Base-by-base conservation (phyloP, 805 yeast genomes). In the Teunomyces atbi region DNA sequence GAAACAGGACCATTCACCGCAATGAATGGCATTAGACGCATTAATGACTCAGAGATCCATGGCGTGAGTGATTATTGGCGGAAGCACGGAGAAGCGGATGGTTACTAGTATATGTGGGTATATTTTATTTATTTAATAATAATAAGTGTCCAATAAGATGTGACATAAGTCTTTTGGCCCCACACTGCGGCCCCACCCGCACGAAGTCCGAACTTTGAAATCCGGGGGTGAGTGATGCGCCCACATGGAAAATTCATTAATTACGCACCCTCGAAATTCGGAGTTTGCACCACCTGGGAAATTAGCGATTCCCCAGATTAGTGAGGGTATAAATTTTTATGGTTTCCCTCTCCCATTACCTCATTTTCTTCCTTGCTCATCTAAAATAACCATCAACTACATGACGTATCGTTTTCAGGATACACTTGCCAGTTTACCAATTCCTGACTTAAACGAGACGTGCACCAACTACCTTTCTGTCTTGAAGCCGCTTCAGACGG, bases 31-130 rank as follows among this genome's bases (percentile, higher is more conserved):
- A 68, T 73, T 21, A 58, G 57, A 33, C 83, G 82, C 78, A 80
- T 41, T 54, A 71, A 48, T 48, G 67, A 44, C 1, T 59, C 60
- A 40, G 54, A 70, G 48, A 66, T 85, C 69, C 79, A 81, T 44
- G 97, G 96, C 1, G 96, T 90, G 8, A 76, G 89, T 55, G 98
- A 92, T 62, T 88, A 67, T 62, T 92, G 97, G 96, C 73, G 98
- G 47, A 91, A 91, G 61, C 68, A 84, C 40, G 96, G 95, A 6
- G 74, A 67, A 36, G 86, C 90, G 11, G 81, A 77, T 45, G 94
- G 89, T 0, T 83, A 79, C 51, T 33, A 18, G 16, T 18, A 56
- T n/a, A 13, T 23, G 18, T 13, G n/a, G n/a, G 41, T 27, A 20
- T 21, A 37, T 18, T 16, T 12, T 21, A 26, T 6, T 23, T 23